phyloP scores from a whole-genome alignment of 2,329 filamentous ascomycete genomes.

The Pestalotiopsis sp. region DNA sequence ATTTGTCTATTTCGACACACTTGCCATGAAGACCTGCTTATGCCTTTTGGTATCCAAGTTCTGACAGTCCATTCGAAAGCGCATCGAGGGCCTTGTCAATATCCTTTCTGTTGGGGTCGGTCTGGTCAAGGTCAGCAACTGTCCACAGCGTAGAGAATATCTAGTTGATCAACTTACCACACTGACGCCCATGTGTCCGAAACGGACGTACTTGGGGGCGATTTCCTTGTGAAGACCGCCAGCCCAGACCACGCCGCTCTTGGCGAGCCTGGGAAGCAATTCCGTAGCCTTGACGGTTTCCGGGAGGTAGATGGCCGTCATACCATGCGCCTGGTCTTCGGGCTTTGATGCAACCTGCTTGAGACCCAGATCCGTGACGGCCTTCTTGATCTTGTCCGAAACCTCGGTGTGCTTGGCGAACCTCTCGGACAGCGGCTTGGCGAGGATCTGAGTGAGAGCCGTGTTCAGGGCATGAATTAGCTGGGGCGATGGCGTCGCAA shows the following conservation, averaged over 20 bases:
- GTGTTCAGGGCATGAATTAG: conserved; percentile 92
- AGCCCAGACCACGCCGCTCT: conserved; percentile 91
- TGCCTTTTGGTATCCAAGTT: conserved; percentile 68
- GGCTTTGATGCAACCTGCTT: conserved; percentile 84
- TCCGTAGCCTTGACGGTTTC: conserved; percentile 81
- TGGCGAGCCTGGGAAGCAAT: conserved; percentile 80
- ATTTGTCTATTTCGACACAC: background rate
- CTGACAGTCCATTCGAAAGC: conserved; percentile 72
- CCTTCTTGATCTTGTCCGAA: conserved; percentile 85
- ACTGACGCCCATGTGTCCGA: conserved; percentile 97
- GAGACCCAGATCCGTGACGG: conserved; percentile 78
- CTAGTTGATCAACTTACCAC: conserved; percentile 56
- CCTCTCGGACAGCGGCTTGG: conserved; percentile 77
- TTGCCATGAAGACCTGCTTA: conserved; percentile 26
- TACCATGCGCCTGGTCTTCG: conserved; percentile 92
- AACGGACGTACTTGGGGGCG: conserved; percentile 88
- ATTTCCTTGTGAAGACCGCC: conserved; percentile 97
- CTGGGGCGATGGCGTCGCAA: conserved; percentile 94
- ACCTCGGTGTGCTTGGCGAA: conserved; percentile 80
- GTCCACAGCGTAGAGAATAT: background rate
- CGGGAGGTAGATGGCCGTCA: conserved; percentile 97
- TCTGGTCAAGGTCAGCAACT: conserved; percentile 43
- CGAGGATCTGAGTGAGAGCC: conserved; percentile 81
- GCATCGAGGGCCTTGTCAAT: conserved; percentile 83
- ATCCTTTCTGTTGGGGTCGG: conserved; percentile 77